Conservation (phyloP, 2,329 filamentous ascomycete species). For the Claviceps purpurea region DNA sequence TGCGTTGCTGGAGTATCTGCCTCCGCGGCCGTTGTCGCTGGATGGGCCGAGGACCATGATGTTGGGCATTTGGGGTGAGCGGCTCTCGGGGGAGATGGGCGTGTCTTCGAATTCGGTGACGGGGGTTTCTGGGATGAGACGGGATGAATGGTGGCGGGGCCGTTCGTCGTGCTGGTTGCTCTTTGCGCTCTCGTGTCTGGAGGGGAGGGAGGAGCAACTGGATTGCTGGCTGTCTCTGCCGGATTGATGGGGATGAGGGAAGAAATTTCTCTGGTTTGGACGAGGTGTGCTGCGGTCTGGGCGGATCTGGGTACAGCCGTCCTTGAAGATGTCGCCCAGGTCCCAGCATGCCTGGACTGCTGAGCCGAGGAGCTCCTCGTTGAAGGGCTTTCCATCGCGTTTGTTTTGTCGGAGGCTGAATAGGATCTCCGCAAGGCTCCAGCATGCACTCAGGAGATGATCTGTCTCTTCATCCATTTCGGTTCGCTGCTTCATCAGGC, state of each 20-base stretch:
- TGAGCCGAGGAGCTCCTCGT: constrained; percentile 75
- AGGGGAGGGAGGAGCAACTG: constrained; percentile 36
- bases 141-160: constrained; percentile 26
- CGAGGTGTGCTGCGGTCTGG: constrained; percentile 78
- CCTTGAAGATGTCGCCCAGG: constrained; percentile 80
- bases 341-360: constrained; percentile 93
- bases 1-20: constrained; percentile 70
- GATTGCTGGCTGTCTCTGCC: constrained; percentile 36
- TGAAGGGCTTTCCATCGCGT: constrained; percentile 56
- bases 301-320: constrained; percentile 80
- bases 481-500: constrained; percentile 86
- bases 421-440: constrained; percentile 83
- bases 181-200: constrained; percentile 41
- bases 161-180: constrained; percentile 32
- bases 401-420: constrained; percentile 79
- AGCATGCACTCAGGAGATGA: constrained; percentile 71
- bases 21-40: constrained; percentile 43
- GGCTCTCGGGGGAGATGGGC: constrained; percentile 67
- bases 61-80: constrained; percentile 64
- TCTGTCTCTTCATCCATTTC: constrained; percentile 72
- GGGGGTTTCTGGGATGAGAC: constrained; percentile 66
- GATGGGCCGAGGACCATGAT: constrained; percentile 73
- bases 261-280: constrained; percentile 65
- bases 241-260: constrained; percentile 25
- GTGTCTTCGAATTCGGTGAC: constrained; percentile 94